phyloP scores from a whole-genome alignment of 805 yeast species.

The Vanderwaltozyma polyspora region DNA sequence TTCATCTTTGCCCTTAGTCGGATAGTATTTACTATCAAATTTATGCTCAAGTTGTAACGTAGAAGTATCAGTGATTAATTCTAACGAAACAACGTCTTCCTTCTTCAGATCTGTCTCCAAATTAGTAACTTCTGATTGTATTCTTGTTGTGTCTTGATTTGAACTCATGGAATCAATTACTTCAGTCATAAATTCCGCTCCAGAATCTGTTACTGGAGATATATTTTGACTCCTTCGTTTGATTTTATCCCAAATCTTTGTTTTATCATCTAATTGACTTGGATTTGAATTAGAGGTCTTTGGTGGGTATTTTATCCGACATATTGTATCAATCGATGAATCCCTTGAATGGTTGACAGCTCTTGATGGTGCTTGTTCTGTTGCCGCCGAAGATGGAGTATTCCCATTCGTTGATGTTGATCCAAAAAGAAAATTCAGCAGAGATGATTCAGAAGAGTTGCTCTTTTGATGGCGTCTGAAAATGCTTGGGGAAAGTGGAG shows the following conservation, averaged over 20 bases:
- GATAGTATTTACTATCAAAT: background rate
- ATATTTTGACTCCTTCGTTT: slow-evolving; percentile 18
- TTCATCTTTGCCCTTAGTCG: background rate
- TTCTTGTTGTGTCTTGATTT: background rate
- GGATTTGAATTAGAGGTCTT: background rate
- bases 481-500: slow-evolving; percentile 31
- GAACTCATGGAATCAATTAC: background rate
- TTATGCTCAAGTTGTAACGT: background rate
- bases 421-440: slow-evolving; percentile 30
- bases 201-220: background rate
- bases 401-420: slow-evolving; percentile 13
- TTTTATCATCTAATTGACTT: slow-evolving; percentile 10
- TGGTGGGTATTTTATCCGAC: slow-evolving; percentile 4
- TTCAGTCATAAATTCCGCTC: background rate
- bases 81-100: background rate
- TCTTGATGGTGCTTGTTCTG: background rate
- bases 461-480: slow-evolving; percentile 56
- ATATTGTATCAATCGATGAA: slow-evolving; percentile 7
- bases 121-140: background rate
- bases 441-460: slow-evolving; percentile 47
- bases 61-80: background rate
- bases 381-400: background rate
- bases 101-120: background rate
- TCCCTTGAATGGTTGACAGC: slow-evolving; percentile 1
- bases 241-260: slow-evolving; percentile 21